phyloP scores from a whole-genome alignment of 768 basidiomycete species.

The Boletales sp. region DNA sequence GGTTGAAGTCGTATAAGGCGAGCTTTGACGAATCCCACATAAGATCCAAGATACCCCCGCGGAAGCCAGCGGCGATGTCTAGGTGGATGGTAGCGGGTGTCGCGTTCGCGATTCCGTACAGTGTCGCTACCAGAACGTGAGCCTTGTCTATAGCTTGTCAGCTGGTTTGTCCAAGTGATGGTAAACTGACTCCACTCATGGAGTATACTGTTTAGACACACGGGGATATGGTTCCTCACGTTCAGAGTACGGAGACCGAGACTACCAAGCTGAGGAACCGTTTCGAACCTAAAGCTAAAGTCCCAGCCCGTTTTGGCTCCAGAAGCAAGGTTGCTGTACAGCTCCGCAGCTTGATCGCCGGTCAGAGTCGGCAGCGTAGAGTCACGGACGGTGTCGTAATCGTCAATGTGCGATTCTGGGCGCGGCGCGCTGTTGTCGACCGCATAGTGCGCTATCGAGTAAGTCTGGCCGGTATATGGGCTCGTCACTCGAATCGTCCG shows the following conservation, averaged over 20 bases:
- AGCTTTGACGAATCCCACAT: constrained; percentile 79
- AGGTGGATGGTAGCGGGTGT: constrained; percentile 48
- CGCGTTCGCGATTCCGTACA: constrained; percentile 50
- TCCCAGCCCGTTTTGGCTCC: constrained; percentile 76
- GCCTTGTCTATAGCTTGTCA: constrained; percentile 50
- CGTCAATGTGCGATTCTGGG: constrained; percentile 80
- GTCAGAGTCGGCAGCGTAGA: constrained; percentile 56
- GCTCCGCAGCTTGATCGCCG: constrained; percentile 50
- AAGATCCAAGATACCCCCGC: constrained; percentile 76
- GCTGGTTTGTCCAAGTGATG: background rate
- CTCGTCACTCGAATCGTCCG: constrained; percentile 65
- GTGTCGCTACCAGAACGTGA: constrained; percentile 52
- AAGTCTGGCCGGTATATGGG: constrained; percentile 64
- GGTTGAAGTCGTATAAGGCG: constrained; percentile 89
- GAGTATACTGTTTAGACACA: constrained; percentile 83
- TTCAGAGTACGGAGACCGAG: constrained; percentile 69
- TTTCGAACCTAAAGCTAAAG: constrained; percentile 44
- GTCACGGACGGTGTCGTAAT: constrained; percentile 77
- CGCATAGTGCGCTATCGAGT: constrained; percentile 66
- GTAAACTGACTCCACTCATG: constrained; percentile 44
- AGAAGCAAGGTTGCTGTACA: constrained; percentile 87
- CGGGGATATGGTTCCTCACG: constrained; percentile 61
- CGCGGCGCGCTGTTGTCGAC: constrained; percentile 85
- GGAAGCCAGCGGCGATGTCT: constrained; percentile 52
- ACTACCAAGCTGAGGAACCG: constrained; percentile 34